phyloP scores from a whole-genome alignment of 2,329 filamentous ascomycete genomes.

The Penicillium concentricum region DNA sequence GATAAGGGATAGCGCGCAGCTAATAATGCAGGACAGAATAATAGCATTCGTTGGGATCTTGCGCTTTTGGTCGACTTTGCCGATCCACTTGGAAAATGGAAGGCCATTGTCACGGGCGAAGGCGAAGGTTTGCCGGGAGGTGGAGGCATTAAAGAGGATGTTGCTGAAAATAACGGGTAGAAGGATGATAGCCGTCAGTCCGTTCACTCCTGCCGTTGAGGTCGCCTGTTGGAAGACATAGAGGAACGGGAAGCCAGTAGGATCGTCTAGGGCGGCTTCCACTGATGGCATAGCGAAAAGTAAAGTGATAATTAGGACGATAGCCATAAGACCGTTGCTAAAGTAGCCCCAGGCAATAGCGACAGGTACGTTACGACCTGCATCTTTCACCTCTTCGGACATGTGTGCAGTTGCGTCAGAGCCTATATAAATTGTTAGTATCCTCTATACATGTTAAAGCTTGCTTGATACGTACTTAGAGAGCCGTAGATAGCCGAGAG shows the following conservation, averaged over 20 bases:
- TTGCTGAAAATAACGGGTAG: constrained; percentile 41
- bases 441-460: background rate
- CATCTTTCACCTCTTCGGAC: constrained; percentile 50
- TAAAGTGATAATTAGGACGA: constrained; percentile 45
- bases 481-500: constrained; percentile 33
- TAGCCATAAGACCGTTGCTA: constrained; percentile 45
- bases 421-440: constrained; percentile 14
- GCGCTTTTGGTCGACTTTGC: constrained; percentile 35
- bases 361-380: constrained; percentile 44
- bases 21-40: constrained; percentile 31
- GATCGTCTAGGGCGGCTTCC: constrained; percentile 37
- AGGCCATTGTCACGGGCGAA: constrained; percentile 48
- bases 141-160: constrained; percentile 40
- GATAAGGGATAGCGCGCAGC: constrained; percentile 47
- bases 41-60: constrained; percentile 47
- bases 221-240: constrained; percentile 45
- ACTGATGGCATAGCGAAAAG: constrained; percentile 40
- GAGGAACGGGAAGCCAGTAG: constrained; percentile 48
- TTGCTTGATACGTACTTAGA: constrained; percentile 20
- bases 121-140: constrained; percentile 42
- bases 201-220: constrained; percentile 24
- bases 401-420: constrained; percentile 34
- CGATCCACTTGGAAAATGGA: constrained; percentile 43
- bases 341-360: constrained; percentile 47
- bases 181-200: constrained; percentile 42